Percentiles rank a stretch among this genome's conserved stretches.
These are phyloP conservation scores for Didymella segeticola DNA, from an alignment of 2,329 filamentous ascomycete species.

Conservation along the genomic window DNA sequence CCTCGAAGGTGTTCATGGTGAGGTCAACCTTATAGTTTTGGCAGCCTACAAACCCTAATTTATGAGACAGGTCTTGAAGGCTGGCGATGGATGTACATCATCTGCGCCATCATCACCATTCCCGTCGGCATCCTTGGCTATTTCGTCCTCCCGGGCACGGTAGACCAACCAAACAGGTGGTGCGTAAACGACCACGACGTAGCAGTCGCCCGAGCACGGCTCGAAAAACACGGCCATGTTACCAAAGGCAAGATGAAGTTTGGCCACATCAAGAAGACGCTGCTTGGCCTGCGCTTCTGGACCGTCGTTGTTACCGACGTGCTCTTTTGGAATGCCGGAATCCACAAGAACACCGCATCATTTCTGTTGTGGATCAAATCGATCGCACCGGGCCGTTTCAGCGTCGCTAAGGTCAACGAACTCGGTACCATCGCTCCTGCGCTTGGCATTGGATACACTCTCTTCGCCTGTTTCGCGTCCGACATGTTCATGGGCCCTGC, in stretches of 20 bases:
- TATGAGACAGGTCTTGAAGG: constrained; percentile 13
- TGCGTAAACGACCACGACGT: constrained; percentile 57
- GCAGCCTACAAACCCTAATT: too few relatives aligned
- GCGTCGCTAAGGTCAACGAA: constrained; percentile 56
- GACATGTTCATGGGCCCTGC: constrained; percentile 60
- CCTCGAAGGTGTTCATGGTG: constrained; percentile 59
- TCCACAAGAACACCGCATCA: constrained; percentile 54
- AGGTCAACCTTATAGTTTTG: too few relatives aligned
- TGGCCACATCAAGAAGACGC: constrained; percentile 9
- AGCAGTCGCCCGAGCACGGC: constrained; percentile 51
- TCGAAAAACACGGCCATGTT: constrained; percentile 53
- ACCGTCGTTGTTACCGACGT: constrained; percentile 57
- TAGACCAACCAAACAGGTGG: constrained; percentile 55
- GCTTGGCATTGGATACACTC: constrained; percentile 61
- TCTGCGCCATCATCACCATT: constrained; percentile 58
- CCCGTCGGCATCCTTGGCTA: constrained; percentile 59
- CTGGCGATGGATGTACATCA: constrained; percentile 40
- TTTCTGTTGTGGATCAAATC: constrained; percentile 65
- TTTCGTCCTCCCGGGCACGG: constrained; percentile 59
- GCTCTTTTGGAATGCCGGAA: constrained; percentile 63
- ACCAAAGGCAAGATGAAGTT: constrained; percentile 11
- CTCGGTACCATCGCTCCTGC: constrained; percentile 59
- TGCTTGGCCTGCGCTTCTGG: constrained; percentile 56
- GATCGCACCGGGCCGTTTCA: constrained; percentile 51
- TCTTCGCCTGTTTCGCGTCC: constrained; percentile 61